Evolutionary conservation across 192 early-diverging fungal species (phyloP), one percentile per base, ranked within the genome.

Genomic region (Chytriomyces confervae): DNA sequence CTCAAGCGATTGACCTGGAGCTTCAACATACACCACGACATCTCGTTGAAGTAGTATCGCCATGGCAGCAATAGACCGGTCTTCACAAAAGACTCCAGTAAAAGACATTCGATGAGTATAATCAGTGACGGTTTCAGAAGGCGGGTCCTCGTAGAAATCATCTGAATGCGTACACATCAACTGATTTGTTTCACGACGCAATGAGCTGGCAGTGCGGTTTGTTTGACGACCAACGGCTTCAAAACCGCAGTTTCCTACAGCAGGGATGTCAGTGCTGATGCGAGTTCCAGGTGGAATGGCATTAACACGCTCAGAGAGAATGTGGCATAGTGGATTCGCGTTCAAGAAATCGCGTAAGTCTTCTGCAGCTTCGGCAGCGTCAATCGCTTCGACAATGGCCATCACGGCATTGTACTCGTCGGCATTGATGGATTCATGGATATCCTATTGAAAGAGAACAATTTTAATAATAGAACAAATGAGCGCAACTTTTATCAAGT

Each of bases 211-310:
- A 53, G 9, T 53, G 51, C 51, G 18, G 8, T 53, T 53, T 53
- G 51, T 53, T 53, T 53, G 51, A 18, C 51, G 51, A 53, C 51
- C 51, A 8, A 53, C 51, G 18, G 51, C 51, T 53, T 53, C 51
- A 18, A 53, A 53, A 10, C 51, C 51, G 18, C 51, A 53, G 18
- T 53, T 53, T 53, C 51, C 51, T 10, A 53, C 18, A 18, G 51
- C 51, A 10, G 51, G 51, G 51, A 53, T 53, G 18, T 53, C 51
- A 53, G 51, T 53, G 18, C 51, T 53, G 51, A 53, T 53, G 51
- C 51, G 18, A 53, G 51, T 53, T 53, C 51, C 51, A 53, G 51
- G 51, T 53, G 51, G 51, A 53, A 53, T 53, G 18, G 51, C 51
- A 53, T 53, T 53, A 53, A 53, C 51, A 53, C 18, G 51, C 51